These are phyloP conservation scores for Alloascoidea africana DNA, from an alignment of 805 yeast genomes.

Conservation along the genomic window DNA sequence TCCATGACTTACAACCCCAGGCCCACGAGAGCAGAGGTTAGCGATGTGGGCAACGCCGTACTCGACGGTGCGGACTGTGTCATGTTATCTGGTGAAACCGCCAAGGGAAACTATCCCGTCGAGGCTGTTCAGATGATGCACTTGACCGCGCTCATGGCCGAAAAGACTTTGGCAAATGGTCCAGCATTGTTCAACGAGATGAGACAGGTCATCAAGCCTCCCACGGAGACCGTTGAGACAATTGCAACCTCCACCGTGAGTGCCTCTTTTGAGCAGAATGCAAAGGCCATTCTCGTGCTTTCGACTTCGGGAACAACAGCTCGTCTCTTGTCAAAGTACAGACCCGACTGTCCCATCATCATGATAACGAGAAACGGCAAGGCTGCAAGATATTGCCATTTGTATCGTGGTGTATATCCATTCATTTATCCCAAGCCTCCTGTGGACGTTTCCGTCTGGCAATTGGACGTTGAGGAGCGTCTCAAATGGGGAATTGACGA, in stretches of 20 bases:
- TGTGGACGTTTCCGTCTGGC: conserved; percentile 61
- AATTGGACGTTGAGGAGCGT: conserved; percentile 90
- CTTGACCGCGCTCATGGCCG: conserved; percentile 92
- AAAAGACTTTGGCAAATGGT: conserved; percentile 87
- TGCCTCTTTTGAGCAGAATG: conserved; percentile 90
- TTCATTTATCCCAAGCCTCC: conserved; percentile 60
- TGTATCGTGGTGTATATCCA: conserved; percentile 98
- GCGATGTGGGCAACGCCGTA: conserved; percentile 98
- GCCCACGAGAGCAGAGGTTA: conserved; percentile 99
- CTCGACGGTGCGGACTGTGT: conserved; percentile 99
- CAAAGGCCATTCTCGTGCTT: conserved; percentile 92
- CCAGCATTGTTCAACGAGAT: conserved; percentile 70
- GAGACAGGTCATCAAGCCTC: conserved; percentile 71
- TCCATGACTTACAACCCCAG: conserved; percentile 99
- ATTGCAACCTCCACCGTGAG: conserved; percentile 95
- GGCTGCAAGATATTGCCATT: conserved; percentile 90
- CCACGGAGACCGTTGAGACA: conserved; percentile 90
- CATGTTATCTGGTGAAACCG: conserved; percentile 99
- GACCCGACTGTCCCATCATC: conserved; percentile 94
- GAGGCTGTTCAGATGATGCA: conserved; percentile 99
- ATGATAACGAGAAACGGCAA: conserved; percentile 94
- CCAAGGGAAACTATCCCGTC: conserved; percentile 96
- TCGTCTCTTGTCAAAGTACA: conserved; percentile 91
- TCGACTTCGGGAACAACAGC: conserved; percentile 94
- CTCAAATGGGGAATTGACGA: conserved; percentile 84